Evolutionary conservation across 2,329 filamentous ascomycete species (phyloP), one percentile per base, ranked within the genome.

Genomic region (Ramichloridium luteum): DNA sequence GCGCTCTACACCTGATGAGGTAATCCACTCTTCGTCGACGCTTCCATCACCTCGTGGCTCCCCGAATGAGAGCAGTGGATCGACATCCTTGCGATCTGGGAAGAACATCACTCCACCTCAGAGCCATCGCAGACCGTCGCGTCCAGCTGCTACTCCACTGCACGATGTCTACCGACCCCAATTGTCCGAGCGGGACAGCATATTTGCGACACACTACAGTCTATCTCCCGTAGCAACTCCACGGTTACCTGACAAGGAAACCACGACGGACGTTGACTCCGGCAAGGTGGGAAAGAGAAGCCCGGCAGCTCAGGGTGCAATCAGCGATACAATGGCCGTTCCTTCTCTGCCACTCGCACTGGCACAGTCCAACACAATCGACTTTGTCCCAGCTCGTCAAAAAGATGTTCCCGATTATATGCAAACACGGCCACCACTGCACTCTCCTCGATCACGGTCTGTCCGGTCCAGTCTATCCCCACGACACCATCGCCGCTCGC

Each of bases 131-230:
- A 8, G n/a, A 8, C 26, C 30, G 23, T 25, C 30, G 14, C 30
- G 20, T 16, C 30, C 36, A 22, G 30, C 17, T 22, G 22, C 28
- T 22, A 13, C 36, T 18, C 15, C 39, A 6, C 14, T 45, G 16
- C 47, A 49, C 25, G 36, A 55, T 55, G 51, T 41, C 27, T 55
- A 59, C 38, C 51, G 48, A 16, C 68, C 70, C 28, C 70, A 70
- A 54, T 58, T 75, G 40, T 71, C 69, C 15, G 72, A 76, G 53
- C 58, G 72, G 45, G 72, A 76, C 51, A 72, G 66, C 53, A 75
- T 76, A 50, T 75, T 74, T 47, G 70, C 72, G 31, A 74, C 71
- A 18, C 70, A 71, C 42, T 76, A 75, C 51, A 23, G 65, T 32
- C 65, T 67, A 39, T 66, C 58, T 46, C 62, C 65, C 41, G 50